Evolutionary conservation across 2,329 filamentous ascomycete genomes (phyloP).

Genomic region (Lachnellula arida): DNA sequence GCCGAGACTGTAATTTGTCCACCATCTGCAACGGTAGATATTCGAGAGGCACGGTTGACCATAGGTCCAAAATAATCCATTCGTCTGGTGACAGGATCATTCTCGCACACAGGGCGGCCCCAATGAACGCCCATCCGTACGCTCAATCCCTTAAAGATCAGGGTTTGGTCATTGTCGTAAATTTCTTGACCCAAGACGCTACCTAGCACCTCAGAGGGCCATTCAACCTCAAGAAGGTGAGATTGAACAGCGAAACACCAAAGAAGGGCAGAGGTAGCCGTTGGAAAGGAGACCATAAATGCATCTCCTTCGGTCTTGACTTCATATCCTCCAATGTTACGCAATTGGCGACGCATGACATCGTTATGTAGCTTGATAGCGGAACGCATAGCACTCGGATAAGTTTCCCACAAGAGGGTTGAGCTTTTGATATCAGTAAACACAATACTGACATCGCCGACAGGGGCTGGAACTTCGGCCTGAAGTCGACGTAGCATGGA

Average conservation of each 20-base stretch:
- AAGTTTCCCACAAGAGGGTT: constrained; percentile 92
- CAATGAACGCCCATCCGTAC: constrained; percentile 98
- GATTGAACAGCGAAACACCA: constrained; percentile 97
- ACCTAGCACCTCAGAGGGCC: constrained; percentile 89
- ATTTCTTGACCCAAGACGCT: constrained; percentile 80
- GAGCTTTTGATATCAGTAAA: constrained; percentile 99
- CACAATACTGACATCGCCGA: constrained; percentile 85
- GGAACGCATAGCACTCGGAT: constrained; percentile 90
- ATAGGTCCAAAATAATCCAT: constrained; percentile 99
- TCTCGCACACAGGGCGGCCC: constrained; percentile 90
- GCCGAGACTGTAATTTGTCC: constrained; percentile 96
- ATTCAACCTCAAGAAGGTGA: constrained; percentile 79
- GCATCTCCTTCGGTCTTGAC: constrained; percentile 99
- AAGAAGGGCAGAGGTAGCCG: constrained; percentile 85
- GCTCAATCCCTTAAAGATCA: constrained; percentile 91
- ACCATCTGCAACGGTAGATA: constrained; percentile 90
- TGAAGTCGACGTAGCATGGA: constrained; percentile 83
- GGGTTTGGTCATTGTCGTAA: constrained; percentile 74
- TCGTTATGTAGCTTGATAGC: constrained; percentile 98
- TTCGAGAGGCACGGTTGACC: constrained; percentile 95
- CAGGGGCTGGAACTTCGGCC: constrained; percentile 85
- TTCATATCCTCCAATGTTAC: constrained; percentile 93
- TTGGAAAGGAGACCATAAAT: constrained; percentile 98
- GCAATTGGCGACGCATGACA: constrained; percentile 87
- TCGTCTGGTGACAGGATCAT: constrained; percentile 89